Evolutionary conservation across 1,284 basidiomycete species (phyloP).

Genomic region (Phaffia rhodozyma): DNA sequence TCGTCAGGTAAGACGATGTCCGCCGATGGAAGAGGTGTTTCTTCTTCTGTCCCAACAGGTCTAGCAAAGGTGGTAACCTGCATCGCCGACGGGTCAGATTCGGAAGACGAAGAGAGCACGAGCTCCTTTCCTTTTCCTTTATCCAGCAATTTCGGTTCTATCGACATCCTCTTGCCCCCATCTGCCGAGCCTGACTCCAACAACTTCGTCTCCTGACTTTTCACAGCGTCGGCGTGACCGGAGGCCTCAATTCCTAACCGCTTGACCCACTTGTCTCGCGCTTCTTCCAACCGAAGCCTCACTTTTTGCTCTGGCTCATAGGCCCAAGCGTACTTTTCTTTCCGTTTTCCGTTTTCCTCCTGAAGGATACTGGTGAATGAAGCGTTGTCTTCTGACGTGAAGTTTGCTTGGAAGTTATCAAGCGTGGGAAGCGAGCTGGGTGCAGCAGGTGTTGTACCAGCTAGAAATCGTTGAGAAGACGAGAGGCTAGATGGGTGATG

Average conservation of each 20-base stretch:
- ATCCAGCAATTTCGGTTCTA: background rate
- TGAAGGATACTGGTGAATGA: constrained; percentile 83
- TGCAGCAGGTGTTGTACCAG: background rate
- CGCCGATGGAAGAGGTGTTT: background rate
- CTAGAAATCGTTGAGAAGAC: background rate
- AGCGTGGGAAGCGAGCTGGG: constrained; percentile 42
- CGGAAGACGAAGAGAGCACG: constrained; percentile 13
- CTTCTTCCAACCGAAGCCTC: constrained; percentile 39
- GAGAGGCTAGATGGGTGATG: constrained; percentile 29
- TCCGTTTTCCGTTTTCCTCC: constrained; percentile 67
- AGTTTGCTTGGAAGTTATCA: constrained; percentile 74
- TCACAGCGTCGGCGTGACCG: constrained; percentile 24
- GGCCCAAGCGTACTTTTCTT: constrained; percentile 73
- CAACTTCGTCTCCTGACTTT: constrained; percentile 15
- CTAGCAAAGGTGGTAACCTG: background rate
- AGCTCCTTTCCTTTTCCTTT: constrained; percentile 13
- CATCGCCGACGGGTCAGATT: too few relatives aligned
- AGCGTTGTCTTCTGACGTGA: constrained; percentile 90
- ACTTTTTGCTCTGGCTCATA: constrained; percentile 77
- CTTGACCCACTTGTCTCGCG: constrained; percentile 32
- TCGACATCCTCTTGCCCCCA: background rate
- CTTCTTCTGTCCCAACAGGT: background rate
- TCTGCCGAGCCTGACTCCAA: constrained; percentile 7
- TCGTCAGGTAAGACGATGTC: constrained; percentile 25
- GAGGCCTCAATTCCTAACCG: constrained; percentile 31